Evolutionary conservation across 495 filamentous ascomycete genomes (phyloP), one percentile per base, ranked within the genome.

Genomic region (Ascodesmis nigricans): DNA sequence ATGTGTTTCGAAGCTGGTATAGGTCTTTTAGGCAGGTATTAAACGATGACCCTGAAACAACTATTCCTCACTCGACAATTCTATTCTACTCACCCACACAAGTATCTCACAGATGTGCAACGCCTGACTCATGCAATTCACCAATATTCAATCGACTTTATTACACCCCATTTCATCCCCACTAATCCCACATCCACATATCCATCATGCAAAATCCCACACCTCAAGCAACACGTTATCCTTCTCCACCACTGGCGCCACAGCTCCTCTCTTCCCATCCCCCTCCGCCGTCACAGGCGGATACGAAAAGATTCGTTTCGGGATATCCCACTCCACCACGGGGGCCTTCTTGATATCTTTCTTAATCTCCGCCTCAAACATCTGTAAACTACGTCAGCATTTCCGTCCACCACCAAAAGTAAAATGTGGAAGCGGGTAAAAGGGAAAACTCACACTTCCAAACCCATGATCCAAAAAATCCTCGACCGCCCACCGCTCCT

Each of bases 401-500:
- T 3, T 7, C 13, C 20, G 1, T n/a, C 25, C 7, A 5, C 4
- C 21, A 8, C 9, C 4, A 21, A 29, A n/a, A 22, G 17, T n/a
- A 10, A 20, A 24, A 16, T 7, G 18, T 11, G 18, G n/a, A n/a
- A n/a, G n/a, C n/a, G n/a, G n/a, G n/a, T n/a, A n/a, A 5, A 22
- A 29, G 6, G 3, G n/a, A n/a, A 38, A 24, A 67, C 75, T 66
- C 58, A 79, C 75, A 45, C 74, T 81, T 42, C 64, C 68, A 55
- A 95, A 95, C 3, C 77, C 82, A 55, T 93, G 81, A 52, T 95
- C 90, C 34, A 95, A 57, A 56, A 99, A 99, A 46, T 99, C 90
- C 47, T 99, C 90, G 11, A 91, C 47, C 42, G 74, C 78, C 55
- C 93, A 99, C 7, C 69, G 60, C 53, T 81, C 74, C 60, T 95